These are phyloP conservation scores for Trichomonascaceae sp. DNA, from an alignment of 1,139 yeast genomes.

Conservation along the genomic window DNA sequence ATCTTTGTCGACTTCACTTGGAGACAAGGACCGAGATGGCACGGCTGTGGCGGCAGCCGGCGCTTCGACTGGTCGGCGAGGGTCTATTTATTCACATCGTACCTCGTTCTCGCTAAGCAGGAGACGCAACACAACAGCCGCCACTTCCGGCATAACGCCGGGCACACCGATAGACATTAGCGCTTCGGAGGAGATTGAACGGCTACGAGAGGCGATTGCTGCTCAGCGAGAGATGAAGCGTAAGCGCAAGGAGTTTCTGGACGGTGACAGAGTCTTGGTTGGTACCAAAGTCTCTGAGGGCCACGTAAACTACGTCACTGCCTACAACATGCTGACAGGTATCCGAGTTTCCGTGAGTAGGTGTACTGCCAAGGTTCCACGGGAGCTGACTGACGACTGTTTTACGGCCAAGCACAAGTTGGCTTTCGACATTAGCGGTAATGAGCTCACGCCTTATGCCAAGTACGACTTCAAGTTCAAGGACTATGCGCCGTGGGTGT, in stretches of 20 bases:
- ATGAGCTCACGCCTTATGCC: slow-evolving; percentile 82
- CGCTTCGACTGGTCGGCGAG: slow-evolving; percentile 4
- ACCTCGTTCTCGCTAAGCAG: slow-evolving; percentile 17
- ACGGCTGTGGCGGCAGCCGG: slow-evolving; percentile 5
- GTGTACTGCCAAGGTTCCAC: slow-evolving; percentile 70
- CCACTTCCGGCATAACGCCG: slow-evolving; percentile 4
- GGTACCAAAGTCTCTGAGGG: slow-evolving; percentile 86
- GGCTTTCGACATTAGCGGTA: slow-evolving; percentile 79
- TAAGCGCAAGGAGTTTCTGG: slow-evolving; percentile 32
- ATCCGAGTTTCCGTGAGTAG: slow-evolving; percentile 90
- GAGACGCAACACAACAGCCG: slow-evolving; percentile 11
- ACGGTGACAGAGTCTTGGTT: slow-evolving; percentile 54
- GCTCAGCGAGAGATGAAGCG: slow-evolving; percentile 33
- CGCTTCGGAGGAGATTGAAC: slow-evolving; percentile 15
- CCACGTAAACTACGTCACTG: slow-evolving; percentile 85
- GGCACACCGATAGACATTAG: slow-evolving; percentile 3
- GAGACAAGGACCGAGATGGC: slow-evolving; percentile 1
- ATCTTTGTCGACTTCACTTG: slow-evolving; percentile 5
- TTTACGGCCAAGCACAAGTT: slow-evolving; percentile 62
- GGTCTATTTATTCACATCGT: slow-evolving; percentile 11
- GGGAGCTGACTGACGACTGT: slow-evolving; percentile 55
- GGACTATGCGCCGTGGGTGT: slow-evolving; percentile 92
- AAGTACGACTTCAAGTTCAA: slow-evolving; percentile 94
- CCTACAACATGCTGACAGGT: slow-evolving; percentile 95
- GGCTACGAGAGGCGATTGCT: slow-evolving; percentile 18